phyloP scores from a whole-genome alignment of 2,329 filamentous ascomycete species.

The Cladorrhinum sp. region DNA sequence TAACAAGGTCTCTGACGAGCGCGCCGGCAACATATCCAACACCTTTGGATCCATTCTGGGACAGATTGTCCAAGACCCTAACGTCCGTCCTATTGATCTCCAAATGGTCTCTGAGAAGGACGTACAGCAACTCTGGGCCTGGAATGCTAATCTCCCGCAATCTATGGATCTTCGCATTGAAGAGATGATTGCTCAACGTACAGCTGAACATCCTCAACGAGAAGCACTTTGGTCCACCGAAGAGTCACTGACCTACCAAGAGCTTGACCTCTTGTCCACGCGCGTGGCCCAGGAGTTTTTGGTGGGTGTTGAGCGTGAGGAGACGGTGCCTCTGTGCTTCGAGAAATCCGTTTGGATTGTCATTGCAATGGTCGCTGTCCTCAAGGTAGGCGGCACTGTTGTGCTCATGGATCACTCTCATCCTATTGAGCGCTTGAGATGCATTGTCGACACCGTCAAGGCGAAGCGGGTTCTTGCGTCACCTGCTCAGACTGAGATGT shows the following conservation, averaged over 20 bases:
- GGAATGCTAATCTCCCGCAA: constrained; percentile 8
- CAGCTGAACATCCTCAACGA: constrained; percentile 23
- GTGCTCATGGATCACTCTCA: constrained; percentile 14
- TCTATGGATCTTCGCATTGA: constrained; percentile 7
- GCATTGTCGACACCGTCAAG: constrained; percentile 7
- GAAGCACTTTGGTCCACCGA: constrained; percentile 29
- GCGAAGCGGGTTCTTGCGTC: constrained; percentile 7
- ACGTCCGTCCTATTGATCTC: not conserved
- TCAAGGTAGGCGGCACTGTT: constrained; percentile 15
- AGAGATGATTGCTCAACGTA: constrained; percentile 12
- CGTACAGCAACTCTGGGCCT: constrained; percentile 12
- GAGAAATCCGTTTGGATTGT: constrained; percentile 18
- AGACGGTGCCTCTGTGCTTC: constrained; percentile 14
- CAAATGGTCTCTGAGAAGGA: constrained; percentile 8
- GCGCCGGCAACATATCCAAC: constrained; percentile 8
- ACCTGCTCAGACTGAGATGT: constrained; percentile 7
- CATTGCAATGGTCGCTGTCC: constrained; percentile 17
- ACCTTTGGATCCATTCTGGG: constrained; percentile 7
- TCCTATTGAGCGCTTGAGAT: constrained; percentile 8
- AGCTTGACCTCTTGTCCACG: constrained; percentile 28
- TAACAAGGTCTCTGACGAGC: constrained; percentile 4
- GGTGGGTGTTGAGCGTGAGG: constrained; percentile 7
- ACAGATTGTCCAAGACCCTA: constrained; percentile 8
- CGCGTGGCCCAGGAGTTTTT: constrained; percentile 24
- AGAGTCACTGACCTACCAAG: constrained; percentile 28